Conservation (phyloP, 169 alveolate species). For the Theileria parva region DNA sequence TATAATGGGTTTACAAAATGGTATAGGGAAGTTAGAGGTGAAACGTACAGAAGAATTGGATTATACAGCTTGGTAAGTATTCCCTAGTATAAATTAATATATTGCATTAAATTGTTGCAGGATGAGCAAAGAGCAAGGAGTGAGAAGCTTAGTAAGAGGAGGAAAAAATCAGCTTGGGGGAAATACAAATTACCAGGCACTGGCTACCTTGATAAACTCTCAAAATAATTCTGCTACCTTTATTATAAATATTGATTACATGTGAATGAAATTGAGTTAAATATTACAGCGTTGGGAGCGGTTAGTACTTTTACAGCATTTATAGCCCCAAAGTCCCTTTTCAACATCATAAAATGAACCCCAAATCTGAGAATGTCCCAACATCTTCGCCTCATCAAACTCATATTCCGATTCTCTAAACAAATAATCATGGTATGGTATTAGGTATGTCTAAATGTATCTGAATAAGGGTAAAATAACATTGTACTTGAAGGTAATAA, state of each 20-base stretch:
- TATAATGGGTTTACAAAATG: neutral
- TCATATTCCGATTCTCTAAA: conserved; percentile 52
- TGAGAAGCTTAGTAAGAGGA: conserved; percentile 62
- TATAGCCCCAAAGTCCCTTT: conserved; percentile 84
- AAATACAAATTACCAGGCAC: conserved; percentile 64
- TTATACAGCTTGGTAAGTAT: conserved; percentile 62
- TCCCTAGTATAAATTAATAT: neutral
- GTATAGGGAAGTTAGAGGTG: conserved; percentile 61
- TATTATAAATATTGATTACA: too few species aligned
- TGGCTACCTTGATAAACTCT: conserved; percentile 32
- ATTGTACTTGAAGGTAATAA: conserved; percentile 9
- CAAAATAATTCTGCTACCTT: neutral
- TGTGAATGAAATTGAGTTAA: neutral
- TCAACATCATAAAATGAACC: conserved; percentile 84
- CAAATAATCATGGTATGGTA: neutral
- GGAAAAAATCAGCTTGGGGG: conserved; percentile 70
- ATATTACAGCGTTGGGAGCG: conserved; percentile 16
- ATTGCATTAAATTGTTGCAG: conserved; percentile 21
- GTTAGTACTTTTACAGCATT: conserved; percentile 75
- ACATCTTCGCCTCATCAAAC: conserved; percentile 66
- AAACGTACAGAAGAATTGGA: conserved; percentile 56
- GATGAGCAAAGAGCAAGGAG: conserved; percentile 72
- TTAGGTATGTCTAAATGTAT: neutral
- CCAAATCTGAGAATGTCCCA: conserved; percentile 84
- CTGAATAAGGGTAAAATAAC: too few species aligned